Conservation (phyloP, 2,329 filamentous ascomycete species). For the Cryphonectria radicalis region DNA sequence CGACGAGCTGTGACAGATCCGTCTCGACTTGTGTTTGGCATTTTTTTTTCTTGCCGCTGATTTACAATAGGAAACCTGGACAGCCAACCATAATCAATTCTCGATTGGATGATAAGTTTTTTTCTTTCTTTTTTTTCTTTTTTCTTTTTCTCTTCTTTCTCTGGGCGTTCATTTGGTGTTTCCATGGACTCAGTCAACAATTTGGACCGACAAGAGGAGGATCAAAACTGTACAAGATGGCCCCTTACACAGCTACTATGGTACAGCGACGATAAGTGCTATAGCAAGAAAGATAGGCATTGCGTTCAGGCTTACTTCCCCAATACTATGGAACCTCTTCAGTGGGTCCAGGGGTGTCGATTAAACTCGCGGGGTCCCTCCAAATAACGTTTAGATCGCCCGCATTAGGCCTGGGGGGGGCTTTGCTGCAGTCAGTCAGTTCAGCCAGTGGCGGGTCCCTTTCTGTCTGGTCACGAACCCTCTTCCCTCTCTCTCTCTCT, state of each 20-base stretch:
- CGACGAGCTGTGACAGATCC: constrained; percentile 48
- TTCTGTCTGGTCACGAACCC: constrained; percentile 7
- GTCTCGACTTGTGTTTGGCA: constrained; percentile 55
- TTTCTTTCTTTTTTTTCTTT: neutral
- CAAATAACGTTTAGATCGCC: constrained; percentile 29
- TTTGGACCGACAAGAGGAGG: neutral
- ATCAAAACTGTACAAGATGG: neutral
- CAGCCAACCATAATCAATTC: neutral
- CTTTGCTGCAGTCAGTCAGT: neutral
- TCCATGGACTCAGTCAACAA: neutral
- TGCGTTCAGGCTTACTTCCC: constrained; percentile 6
- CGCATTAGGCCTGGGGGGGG: constrained; percentile 7
- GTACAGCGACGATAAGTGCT: neutral
- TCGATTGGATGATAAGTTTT: neutral
- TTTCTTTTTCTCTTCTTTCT: neutral
- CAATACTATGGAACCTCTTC: neutral
- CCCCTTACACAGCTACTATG: neutral
- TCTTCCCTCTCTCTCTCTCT: neutral
- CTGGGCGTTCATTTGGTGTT: neutral
- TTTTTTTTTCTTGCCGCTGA: constrained; percentile 35
- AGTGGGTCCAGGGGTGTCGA: constrained; percentile 3
- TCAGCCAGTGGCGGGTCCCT: neutral
- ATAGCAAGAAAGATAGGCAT: neutral
- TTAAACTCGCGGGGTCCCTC: constrained; percentile 22
- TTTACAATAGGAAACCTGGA: constrained; percentile 15